Conservation (phyloP, 768 basidiomycete species). For the Mycena filopes region DNA sequence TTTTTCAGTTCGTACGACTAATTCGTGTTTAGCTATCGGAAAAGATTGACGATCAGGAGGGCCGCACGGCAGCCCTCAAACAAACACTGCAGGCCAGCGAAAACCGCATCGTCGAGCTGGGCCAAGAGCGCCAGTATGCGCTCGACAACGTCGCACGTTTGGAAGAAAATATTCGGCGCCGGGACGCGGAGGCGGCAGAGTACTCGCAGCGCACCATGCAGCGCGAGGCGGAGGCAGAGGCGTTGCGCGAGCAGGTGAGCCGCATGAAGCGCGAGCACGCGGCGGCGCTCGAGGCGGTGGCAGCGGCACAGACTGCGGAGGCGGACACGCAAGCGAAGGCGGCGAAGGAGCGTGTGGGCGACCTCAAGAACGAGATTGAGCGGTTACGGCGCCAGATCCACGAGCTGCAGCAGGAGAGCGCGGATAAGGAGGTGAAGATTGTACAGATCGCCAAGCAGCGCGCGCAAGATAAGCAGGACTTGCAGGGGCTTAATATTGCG, state of each 20-base stretch:
- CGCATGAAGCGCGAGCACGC: slow-evolving; percentile 66
- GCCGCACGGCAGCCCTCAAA: slow-evolving; percentile 59
- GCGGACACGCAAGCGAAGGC: slow-evolving; percentile 60
- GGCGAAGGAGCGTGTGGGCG: slow-evolving; percentile 59
- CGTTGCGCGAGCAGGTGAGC: slow-evolving; percentile 64
- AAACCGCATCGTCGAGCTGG: slow-evolving; percentile 59
- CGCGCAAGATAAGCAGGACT: slow-evolving; percentile 77
- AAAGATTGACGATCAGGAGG: slow-evolving; percentile 63
- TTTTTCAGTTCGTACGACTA: not conserved
- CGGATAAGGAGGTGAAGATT: slow-evolving; percentile 85
- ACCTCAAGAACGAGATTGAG: slow-evolving; percentile 69
- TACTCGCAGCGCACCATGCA: slow-evolving; percentile 57
- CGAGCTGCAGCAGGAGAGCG: slow-evolving; percentile 81
- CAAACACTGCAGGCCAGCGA: slow-evolving; percentile 64
- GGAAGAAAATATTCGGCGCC: slow-evolving; percentile 65
- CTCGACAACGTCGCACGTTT: slow-evolving; percentile 65
- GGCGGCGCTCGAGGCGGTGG: slow-evolving; percentile 57
- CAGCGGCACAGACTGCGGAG: slow-evolving; percentile 65
- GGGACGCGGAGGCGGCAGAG: slow-evolving; percentile 66
- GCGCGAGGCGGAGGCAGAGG: slow-evolving; percentile 63
- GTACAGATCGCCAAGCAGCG: slow-evolving; percentile 76
- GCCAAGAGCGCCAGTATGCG: slow-evolving; percentile 66
- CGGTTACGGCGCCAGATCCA: slow-evolving; percentile 71
- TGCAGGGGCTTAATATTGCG: slow-evolving; percentile 88
- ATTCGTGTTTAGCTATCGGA: slow-evolving; percentile 56